Percentiles rank a stretch among this genome's conserved stretches.
Conservation (phyloP, 495 filamentous ascomycete genomes). For the Penicillium fimorum region DNA sequence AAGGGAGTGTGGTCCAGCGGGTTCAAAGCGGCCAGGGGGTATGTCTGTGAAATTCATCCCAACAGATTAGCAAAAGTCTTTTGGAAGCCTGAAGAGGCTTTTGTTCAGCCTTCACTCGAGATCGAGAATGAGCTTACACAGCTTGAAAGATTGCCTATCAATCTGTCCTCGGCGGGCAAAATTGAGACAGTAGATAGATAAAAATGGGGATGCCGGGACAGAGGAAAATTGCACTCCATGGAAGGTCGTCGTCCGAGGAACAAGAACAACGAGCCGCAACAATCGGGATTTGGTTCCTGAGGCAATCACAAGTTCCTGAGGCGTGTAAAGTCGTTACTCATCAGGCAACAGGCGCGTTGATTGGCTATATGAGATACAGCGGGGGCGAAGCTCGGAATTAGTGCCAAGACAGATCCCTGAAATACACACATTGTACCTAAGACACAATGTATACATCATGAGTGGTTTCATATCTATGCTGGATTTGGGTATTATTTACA, state of each 20-base stretch:
- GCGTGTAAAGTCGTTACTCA: slow-evolving; percentile 14
- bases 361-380: slow-evolving; percentile 9
- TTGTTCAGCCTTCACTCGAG: slow-evolving; percentile 14
- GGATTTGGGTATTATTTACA: neutral
- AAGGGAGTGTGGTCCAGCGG: neutral
- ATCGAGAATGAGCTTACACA: slow-evolving; percentile 15
- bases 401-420: neutral
- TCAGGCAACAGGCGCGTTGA: slow-evolving; percentile 4
- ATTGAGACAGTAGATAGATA: slow-evolving; percentile 10
- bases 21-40: neutral
- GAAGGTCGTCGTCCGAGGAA: slow-evolving; percentile 42
- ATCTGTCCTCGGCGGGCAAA: slow-evolving; percentile 7
- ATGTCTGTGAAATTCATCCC: slow-evolving; percentile 2
- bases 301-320: slow-evolving; percentile 24
- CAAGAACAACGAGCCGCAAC: slow-evolving; percentile 27
- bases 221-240: slow-evolving; percentile 12
- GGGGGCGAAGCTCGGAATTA: neutral
- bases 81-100: neutral
- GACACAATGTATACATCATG: neutral
- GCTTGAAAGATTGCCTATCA: slow-evolving; percentile 6
- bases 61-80: slow-evolving; percentile 3
- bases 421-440: neutral
- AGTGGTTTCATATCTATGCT: neutral
- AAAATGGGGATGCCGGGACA: slow-evolving; percentile 14
- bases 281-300: slow-evolving; percentile 21